Evolutionary conservation across 192 early-diverging fungal genomes (phyloP), one percentile per base, ranked within the genome.

Genomic region (Umbelopsis ramanniana): DNA sequence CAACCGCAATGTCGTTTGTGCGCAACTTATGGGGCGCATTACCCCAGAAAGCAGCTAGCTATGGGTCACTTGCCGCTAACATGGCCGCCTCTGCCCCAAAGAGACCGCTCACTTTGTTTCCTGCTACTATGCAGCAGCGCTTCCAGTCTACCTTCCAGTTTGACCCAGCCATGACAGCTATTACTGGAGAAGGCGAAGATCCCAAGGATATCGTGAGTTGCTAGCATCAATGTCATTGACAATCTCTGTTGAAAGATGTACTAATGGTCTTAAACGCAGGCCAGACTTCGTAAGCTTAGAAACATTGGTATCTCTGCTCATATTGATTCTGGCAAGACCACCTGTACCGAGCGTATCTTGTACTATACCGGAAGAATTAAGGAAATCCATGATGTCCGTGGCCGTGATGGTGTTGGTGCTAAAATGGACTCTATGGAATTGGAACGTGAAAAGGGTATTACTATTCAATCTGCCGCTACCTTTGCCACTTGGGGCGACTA

Each of bases 341-440:
- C 93, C 0, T 85, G 91, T 72, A 95, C 92, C 6, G 93, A 95
- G 78, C 90, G 93, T 75, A 88, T 95, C 52, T 77, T 95, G 45
- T 93, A 87, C 79, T 93, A 93, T 76, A 93, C 93, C 17, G 93
- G 93, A 21, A 89, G 92, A 66, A 95, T 95, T 83, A 93, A 93
- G 82, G 90, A 91, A 76, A 95, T 95, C 76, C 93, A 95, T 80
- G 92, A 95, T 73, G 92, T 95, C 37, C 91, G 93, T 72, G 92
- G 92, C 71, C 88, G 86, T 72, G 92, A 95, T 77, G 90, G 89
- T 77, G 94, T 97, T 46, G 97, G 96, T 66, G 97, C 97, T 14
- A 98, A 95, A 76, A 99, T 99, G 97, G 97, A 99, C 84, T 97
- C 94, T 45, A 99, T 99, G 97, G 96, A 98, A 29, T 86, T 98